These are phyloP conservation scores for Acanthamoeba divionensis DNA, from an alignment of 208 protist genomes.

Conservation along the genomic window DNA sequence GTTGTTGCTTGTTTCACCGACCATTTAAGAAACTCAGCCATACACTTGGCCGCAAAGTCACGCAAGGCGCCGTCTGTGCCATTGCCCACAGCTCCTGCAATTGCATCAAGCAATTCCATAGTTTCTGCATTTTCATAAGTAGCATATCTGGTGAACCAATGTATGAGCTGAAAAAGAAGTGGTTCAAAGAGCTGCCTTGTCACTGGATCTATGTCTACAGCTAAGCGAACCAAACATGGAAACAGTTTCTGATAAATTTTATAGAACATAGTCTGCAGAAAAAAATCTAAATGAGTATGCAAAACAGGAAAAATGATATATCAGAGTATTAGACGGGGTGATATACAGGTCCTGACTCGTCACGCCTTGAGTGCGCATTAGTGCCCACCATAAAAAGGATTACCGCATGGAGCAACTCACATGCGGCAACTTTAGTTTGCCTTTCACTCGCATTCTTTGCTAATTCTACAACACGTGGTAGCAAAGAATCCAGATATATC, in stretches of 20 bases:
- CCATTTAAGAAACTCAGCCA: slow-evolving; percentile 78
- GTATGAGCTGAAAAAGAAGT: slow-evolving; percentile 81
- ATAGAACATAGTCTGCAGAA: slow-evolving; percentile 51
- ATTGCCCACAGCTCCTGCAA: slow-evolving; percentile 51
- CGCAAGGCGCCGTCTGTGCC: slow-evolving; percentile 61
- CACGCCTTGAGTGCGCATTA: slow-evolving; percentile 59
- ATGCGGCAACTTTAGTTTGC: slow-evolving; percentile 82
- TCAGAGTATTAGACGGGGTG: neutral
- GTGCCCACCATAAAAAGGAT: slow-evolving; percentile 80
- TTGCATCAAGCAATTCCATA: slow-evolving; percentile 72
- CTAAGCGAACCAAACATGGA: slow-evolving; percentile 76
- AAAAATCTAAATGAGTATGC: neutral
- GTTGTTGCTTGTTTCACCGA: slow-evolving; percentile 67
- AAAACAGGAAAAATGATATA: neutral
- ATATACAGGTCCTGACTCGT: neutral
- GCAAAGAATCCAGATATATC: slow-evolving; percentile 78
- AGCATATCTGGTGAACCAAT: slow-evolving; percentile 81
- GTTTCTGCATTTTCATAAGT: slow-evolving; percentile 71
- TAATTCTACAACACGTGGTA: slow-evolving; percentile 80
- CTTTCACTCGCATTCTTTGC: slow-evolving; percentile 75
- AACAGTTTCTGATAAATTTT: slow-evolving; percentile 71
- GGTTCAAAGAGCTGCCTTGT: slow-evolving; percentile 80
- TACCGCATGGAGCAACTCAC: slow-evolving; percentile 87
- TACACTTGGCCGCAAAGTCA: slow-evolving; percentile 69
- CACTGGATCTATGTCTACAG: slow-evolving; percentile 75